Conservation (phyloP, 495 filamentous ascomycete genomes). For the Penicillium angulare region DNA sequence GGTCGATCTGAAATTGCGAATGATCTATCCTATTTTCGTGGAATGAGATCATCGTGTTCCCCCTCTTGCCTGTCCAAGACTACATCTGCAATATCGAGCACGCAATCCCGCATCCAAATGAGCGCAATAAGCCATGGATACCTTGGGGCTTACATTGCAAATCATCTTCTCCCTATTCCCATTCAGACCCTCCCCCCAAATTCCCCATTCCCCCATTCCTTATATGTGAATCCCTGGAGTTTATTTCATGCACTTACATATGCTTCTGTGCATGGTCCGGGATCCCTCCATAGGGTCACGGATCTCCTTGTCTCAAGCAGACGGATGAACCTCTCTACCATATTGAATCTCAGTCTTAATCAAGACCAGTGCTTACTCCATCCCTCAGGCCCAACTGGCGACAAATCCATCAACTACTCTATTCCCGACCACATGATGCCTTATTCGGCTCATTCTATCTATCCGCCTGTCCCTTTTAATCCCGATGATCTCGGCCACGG, state of each 20-base stretch:
- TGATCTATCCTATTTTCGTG: constrained; percentile 2
- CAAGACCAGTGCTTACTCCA: constrained; percentile 28
- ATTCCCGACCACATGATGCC: constrained; percentile 45
- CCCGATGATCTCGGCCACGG: constrained; percentile 42
- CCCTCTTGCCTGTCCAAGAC: too few relatives aligned
- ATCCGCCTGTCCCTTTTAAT: constrained; percentile 45
- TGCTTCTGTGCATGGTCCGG: constrained; percentile 17
- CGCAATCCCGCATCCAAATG: constrained; percentile 45
- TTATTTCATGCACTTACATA: constrained; percentile 10
- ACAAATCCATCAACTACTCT: constrained; percentile 46
- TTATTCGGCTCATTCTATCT: constrained; percentile 44
- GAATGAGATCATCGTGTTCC: constrained; percentile 26
- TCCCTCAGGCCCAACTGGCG: constrained; percentile 25
- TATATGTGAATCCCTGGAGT: constrained; percentile 11
- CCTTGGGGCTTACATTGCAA: constrained; percentile 13
- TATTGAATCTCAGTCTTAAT: constrained; percentile 8
- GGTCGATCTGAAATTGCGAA: neutral
- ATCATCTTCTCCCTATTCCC: constrained; percentile 13
- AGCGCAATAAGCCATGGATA: constrained; percentile 16
- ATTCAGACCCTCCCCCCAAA: neutral
- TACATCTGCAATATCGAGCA: constrained; percentile 43
- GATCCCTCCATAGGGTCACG: constrained; percentile 14
- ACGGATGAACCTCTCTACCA: constrained; percentile 5
- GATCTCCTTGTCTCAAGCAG: neutral
- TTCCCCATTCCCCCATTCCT: neutral